Conservation (phyloP, 169 alveolate genomes). For the Eimeria falciformis region DNA sequence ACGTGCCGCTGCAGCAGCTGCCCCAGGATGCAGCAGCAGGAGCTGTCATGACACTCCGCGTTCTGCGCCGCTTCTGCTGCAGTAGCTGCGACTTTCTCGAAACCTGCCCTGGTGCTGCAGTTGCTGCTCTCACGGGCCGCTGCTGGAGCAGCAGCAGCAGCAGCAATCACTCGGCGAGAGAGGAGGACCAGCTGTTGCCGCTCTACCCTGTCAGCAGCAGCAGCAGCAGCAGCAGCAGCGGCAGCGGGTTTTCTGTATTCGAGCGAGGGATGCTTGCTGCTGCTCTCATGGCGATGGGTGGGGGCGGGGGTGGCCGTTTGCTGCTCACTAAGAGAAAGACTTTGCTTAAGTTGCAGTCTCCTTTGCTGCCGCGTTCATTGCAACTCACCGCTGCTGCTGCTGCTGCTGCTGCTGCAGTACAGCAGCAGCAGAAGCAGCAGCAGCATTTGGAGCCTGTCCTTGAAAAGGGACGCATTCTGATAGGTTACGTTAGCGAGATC, state of each 20-base stretch:
- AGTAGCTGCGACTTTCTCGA: constrained; percentile 49
- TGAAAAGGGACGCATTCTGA: constrained; percentile 8
- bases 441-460: background rate
- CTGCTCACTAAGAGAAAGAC: constrained; percentile 21
- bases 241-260: constrained; percentile 30
- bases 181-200: background rate
- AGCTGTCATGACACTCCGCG: constrained; percentile 9
- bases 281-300: constrained; percentile 50
- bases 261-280: constrained; percentile 52
- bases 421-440: constrained; percentile 24
- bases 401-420: constrained; percentile 33
- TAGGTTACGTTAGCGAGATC: constrained; percentile 55
- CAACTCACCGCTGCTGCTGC: constrained; percentile 15
- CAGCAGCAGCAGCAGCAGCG: constrained; percentile 65
- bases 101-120: constrained; percentile 44
- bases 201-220: background rate
- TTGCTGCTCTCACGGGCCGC: constrained; percentile 34
- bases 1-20: constrained; percentile 63
- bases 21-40: constrained; percentile 53
- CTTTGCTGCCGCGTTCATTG: constrained; percentile 7
- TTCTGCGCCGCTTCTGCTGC: constrained; percentile 59
- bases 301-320: constrained; percentile 49
- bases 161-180: constrained; percentile 11
- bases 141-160: constrained; percentile 52
- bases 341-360: constrained; percentile 45